phyloP scores from a whole-genome alignment of 2,329 filamentous ascomycete genomes.

The Ascosphaera apis region DNA sequence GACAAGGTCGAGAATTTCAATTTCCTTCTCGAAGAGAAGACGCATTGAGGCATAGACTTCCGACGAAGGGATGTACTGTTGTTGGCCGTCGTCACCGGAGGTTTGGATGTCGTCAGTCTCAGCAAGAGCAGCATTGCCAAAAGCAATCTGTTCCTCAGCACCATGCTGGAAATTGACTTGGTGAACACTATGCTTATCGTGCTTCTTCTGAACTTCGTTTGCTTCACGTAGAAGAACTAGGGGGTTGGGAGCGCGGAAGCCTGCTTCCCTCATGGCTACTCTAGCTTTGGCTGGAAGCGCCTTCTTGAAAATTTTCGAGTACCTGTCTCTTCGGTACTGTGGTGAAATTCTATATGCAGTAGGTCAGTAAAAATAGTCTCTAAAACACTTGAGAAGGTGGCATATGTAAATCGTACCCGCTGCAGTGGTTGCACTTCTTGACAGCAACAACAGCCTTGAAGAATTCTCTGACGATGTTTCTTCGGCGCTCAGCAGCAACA shows the following conservation, averaged over 20 bases:
- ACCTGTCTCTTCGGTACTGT: conserved; percentile 67
- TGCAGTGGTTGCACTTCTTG: conserved; percentile 45
- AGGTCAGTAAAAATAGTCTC: conserved; percentile 5
- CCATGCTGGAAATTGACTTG: conserved; percentile 29
- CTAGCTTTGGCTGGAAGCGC: conserved; percentile 51
- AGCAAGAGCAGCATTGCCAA: conserved; percentile 25
- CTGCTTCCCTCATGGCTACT: conserved; percentile 47
- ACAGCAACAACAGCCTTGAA: conserved; percentile 46
- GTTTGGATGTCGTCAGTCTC: conserved; percentile 7
- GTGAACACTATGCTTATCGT: conserved; percentile 28
- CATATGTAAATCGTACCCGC: conserved; percentile 21
- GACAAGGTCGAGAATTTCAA: conserved; percentile 60
- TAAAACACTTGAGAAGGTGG: background rate
- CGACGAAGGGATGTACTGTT: conserved; percentile 59
- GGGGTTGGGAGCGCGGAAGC: conserved; percentile 47
- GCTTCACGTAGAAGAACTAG: conserved; percentile 34
- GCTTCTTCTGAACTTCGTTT: conserved; percentile 12
- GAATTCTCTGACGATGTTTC: conserved; percentile 59
- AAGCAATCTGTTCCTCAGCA: conserved; percentile 34
- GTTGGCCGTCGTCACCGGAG: conserved; percentile 19
- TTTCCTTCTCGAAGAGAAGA: conserved; percentile 67
- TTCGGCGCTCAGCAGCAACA: conserved; percentile 53
- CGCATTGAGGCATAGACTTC: conserved; percentile 62
- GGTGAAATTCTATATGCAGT: conserved; percentile 43
- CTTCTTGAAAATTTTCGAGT: conserved; percentile 83